phyloP scores from a whole-genome alignment of 208 protist genomes.

The Trypanosoma lewisi region DNA sequence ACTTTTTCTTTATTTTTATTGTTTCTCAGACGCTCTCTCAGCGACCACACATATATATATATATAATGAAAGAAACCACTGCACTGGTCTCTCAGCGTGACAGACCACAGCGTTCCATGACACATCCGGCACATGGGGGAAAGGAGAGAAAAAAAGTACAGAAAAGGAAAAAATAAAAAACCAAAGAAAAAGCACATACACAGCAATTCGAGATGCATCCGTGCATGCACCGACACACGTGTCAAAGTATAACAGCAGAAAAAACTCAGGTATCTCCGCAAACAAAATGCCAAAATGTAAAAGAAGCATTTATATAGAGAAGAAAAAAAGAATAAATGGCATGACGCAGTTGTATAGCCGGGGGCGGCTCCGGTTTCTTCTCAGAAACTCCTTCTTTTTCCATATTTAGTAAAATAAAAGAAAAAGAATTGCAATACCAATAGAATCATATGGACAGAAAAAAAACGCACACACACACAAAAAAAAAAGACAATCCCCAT shows the following conservation, averaged over 20 bases:
- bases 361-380: too few species aligned
- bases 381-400: too few species aligned
- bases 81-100: too few species aligned
- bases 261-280: neutral
- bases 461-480: neutral
- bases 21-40: too few species aligned
- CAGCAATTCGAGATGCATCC: neutral
- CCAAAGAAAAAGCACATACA: neutral
- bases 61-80: too few species aligned
- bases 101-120: too few species aligned
- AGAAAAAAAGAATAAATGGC: constrained; percentile 12
- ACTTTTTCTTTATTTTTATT: too few species aligned
- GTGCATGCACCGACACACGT: too few species aligned
- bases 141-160: constrained; percentile 13
- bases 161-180: constrained; percentile 16
- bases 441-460: neutral
- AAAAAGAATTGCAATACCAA: too few species aligned
- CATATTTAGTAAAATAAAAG: too few species aligned
- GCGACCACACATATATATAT: too few species aligned
- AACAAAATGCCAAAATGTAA: neutral
- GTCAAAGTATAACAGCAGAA: neutral
- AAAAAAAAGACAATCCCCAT: neutral
- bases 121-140: too few species aligned
- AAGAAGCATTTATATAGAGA: neutral
- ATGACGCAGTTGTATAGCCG: neutral